Evolutionary conservation across 345 rosid species (phyloP).

Genomic region (Citrus inodora): DNA sequence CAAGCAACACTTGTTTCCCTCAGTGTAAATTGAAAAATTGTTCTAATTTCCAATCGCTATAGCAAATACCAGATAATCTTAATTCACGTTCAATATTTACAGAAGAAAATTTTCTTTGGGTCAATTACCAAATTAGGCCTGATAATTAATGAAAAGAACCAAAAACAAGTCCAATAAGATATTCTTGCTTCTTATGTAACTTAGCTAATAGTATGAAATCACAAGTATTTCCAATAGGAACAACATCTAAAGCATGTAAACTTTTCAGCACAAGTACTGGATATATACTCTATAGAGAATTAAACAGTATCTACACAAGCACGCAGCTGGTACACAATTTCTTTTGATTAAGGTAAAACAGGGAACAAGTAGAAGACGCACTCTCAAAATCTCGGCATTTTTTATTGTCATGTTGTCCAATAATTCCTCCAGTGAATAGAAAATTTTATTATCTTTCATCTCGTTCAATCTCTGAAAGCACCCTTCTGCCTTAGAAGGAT

Average conservation of each 20-base stretch:
- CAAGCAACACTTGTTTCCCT: background rate
- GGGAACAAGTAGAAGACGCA: slow-evolving; percentile 27
- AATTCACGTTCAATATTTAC: background rate
- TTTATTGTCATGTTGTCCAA: slow-evolving; percentile 43
- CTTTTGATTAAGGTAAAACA: slow-evolving; percentile 6
- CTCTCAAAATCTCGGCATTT: slow-evolving; percentile 42
- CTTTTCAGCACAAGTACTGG: background rate
- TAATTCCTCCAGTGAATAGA: slow-evolving; percentile 47
- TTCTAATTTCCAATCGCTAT: background rate
- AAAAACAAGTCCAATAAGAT: background rate
- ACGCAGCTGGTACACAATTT: background rate
- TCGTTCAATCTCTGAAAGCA: slow-evolving; percentile 60
- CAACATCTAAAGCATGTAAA: background rate
- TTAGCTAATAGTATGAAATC: background rate
- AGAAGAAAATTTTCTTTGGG: background rate
- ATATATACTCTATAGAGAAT: background rate
- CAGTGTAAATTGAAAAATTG: background rate
- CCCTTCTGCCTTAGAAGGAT: slow-evolving; percentile 71
- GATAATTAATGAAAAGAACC: background rate
- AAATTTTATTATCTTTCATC: slow-evolving; percentile 57
- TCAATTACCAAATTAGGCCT: background rate
- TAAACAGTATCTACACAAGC: background rate
- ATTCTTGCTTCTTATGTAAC: background rate
- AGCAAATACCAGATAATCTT: background rate
- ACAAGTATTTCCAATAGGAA: background rate